Conservation (phyloP, 1,139 yeast genomes). For the Blastobotrys serpentis region DNA sequence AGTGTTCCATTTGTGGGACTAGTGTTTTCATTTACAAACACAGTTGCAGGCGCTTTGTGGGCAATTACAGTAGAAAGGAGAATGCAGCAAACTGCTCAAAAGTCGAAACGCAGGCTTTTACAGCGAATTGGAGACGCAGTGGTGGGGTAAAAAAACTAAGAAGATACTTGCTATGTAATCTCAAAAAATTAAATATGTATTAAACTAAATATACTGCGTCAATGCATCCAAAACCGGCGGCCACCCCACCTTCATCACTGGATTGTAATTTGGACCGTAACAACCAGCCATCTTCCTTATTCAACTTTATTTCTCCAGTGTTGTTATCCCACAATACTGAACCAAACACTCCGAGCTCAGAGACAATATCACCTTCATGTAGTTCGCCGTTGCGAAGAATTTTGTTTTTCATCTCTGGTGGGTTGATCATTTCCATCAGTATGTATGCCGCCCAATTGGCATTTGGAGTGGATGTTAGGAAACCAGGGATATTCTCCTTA, state of each 20-base stretch:
- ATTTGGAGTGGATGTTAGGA: slow-evolving; percentile 59
- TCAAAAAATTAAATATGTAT: background rate
- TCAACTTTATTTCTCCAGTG: slow-evolving; percentile 54
- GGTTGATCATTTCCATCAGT: slow-evolving; percentile 87
- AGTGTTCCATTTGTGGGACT: slow-evolving; percentile 59
- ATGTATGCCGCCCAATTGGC: slow-evolving; percentile 87
- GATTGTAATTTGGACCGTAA: slow-evolving; percentile 83
- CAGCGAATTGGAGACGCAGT: slow-evolving; percentile 5
- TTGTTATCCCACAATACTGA: slow-evolving; percentile 69
- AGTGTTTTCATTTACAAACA: slow-evolving; percentile 63
- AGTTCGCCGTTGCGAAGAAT: slow-evolving; percentile 67
- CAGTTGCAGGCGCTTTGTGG: slow-evolving; percentile 75
- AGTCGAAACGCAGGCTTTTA: background rate
- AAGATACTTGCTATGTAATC: background rate
- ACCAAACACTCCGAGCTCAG: slow-evolving; percentile 92
- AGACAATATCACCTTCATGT: slow-evolving; percentile 65
- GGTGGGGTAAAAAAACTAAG: background rate
- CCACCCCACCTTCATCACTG: slow-evolving; percentile 96
- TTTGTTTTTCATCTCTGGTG: slow-evolving; percentile 64
- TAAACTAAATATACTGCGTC: slow-evolving; percentile 57
- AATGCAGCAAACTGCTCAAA: background rate
- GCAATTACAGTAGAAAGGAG: slow-evolving; percentile 40
- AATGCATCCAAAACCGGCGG: slow-evolving; percentile 97
- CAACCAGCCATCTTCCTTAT: slow-evolving; percentile 78
- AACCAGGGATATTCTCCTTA: slow-evolving; percentile 75